A percentile compares a stretch with the other conserved stretches of the same genome.
phyloP scores from a whole-genome alignment of 306 rosid species.

The Abrus precatorius region DNA sequence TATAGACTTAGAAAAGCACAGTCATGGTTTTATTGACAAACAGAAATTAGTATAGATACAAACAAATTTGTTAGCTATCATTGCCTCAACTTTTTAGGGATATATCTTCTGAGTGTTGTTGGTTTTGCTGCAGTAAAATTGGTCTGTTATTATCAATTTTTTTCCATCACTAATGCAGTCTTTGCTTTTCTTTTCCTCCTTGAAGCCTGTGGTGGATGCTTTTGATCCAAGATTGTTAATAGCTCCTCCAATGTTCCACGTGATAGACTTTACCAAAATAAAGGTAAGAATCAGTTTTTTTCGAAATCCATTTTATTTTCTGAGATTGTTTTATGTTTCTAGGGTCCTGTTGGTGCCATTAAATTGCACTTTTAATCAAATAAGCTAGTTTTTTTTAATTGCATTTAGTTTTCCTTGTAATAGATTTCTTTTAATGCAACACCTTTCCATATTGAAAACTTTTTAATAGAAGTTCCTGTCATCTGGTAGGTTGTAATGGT shows the following conservation, averaged over 20 bases:
- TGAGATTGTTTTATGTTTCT: conserved; percentile 11
- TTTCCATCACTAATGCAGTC: background rate
- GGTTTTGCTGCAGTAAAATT: conserved; percentile 38
- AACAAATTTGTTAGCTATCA: conserved; percentile 2
- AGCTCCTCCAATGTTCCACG: conserved; percentile 85
- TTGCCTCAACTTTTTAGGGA: background rate
- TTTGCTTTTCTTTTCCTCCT: conserved; percentile 40
- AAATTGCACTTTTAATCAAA: conserved; percentile 18
- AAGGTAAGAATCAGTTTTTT: conserved; percentile 62
- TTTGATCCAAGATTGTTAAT: conserved; percentile 94
- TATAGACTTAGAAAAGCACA: conserved; percentile 26
- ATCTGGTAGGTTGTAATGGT: conserved; percentile 31
- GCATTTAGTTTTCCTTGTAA: conserved; percentile 25
- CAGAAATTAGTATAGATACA: background rate
- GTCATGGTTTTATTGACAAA: conserved; percentile 14
- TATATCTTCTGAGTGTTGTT: conserved; percentile 38
- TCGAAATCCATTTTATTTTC: conserved; percentile 8
- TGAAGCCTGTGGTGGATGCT: conserved; percentile 98
- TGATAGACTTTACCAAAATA: conserved; percentile 79
- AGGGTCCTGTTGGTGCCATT: conserved; percentile 11
- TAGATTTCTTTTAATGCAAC: conserved; percentile 14
- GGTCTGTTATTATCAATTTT: background rate
- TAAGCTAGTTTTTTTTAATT: conserved; percentile 28
- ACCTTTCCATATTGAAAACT: conserved; percentile 3
- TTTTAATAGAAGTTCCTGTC: conserved; percentile 9